Evolutionary conservation across 257 asterid genomes (phyloP), one percentile per base, ranked within the genome.

Genomic region (Gardenia jasminoides): DNA sequence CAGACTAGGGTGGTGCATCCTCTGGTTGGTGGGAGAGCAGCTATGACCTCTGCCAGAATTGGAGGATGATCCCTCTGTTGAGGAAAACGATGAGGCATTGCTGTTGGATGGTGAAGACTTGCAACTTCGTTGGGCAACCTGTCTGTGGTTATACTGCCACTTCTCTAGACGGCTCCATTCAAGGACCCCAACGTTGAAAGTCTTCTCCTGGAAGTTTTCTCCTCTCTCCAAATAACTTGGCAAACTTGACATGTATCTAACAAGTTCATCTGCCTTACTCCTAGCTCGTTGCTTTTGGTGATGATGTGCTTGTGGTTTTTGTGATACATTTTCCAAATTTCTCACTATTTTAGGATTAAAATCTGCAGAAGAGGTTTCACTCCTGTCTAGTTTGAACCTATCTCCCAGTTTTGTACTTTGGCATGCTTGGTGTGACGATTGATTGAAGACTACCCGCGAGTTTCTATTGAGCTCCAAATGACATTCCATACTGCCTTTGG

Each of bases 191-290:
- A 91, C 70, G 61, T 83, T 91, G 81, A 91, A 88, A 70, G 94
- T 86, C 82, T 89, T 91, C 71, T 92, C 94, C 80, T 85, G 80
- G 52, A 78, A 72, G 41, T 83, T 78, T 79, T 78, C 88, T 69
- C 91, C 97, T 66, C 74, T 86, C 85, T 91, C 92, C 78, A 92
- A 86, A 80, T 84, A 92, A 73, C 74, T 82, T 7, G 97, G 97
- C 82, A 92, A 91, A 83, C 84, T 87, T n/a, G 96, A 91, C 97
- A 92, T 92, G 91, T 88, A 87, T 85, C 88, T 88, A n/a, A 92
- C 92, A 50, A 91, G 85, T 86, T 92, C 97, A 79, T 89, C 94
- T 0, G 41, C 75, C 77, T 76, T 87, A 66, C 59, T 76, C 72
- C 82, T 82, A 12, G 26, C 81, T 10, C 56, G 80, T 56, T 88